Evolutionary conservation across 768 basidiomycete genomes (phyloP), one percentile per base, ranked within the genome.

Genomic region (Russula vinacea): DNA sequence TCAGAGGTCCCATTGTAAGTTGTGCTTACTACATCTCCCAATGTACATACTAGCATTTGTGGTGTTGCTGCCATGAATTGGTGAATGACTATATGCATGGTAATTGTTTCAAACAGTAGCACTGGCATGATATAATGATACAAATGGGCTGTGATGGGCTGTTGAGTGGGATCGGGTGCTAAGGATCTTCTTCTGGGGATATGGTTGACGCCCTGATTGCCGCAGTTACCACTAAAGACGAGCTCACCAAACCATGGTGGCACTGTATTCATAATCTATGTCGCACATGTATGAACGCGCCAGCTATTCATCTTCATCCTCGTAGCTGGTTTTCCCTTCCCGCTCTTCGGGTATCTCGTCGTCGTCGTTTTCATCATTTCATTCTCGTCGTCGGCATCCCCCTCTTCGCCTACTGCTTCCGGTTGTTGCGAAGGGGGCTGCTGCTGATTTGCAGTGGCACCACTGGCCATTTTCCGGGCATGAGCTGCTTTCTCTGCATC

Each of bases 391-490:
- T 79, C 83, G 0, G 80, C 80, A 0, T 80, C 80, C 26, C 81
- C 83, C 16, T 81, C 79, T 9, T 73, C 67, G 5, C 74, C 77
- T 66, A 79, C 61, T 22, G 59, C 76, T 60, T 78, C 79, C 11
- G 78, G 77, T 74, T 29, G 76, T 40, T 71, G 81, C 55, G 67
- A 69, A 0, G 67, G 71, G 16, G 70, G 73, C 74, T 69, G 75
- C 58, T 67, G 67, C 44, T 71, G 71, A 64, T 83, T 84, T 14
- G 83, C 78, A 1, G 85, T 79, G 17, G 80, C 76, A 19, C 87
- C 88, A 71, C 86, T 91, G 3, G 90, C 89, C 87, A 92, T 88
- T 74, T 89, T 90, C 61, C 92, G 81, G 19, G 91, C 91, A 68
- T 88, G 84, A 24, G 84, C 80, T 0, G 92, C 90, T 39, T 83